These are phyloP conservation scores for Mayamaea pseudoterrestris DNA, from an alignment of 108 stramenopile genomes.

Conservation along the genomic window DNA sequence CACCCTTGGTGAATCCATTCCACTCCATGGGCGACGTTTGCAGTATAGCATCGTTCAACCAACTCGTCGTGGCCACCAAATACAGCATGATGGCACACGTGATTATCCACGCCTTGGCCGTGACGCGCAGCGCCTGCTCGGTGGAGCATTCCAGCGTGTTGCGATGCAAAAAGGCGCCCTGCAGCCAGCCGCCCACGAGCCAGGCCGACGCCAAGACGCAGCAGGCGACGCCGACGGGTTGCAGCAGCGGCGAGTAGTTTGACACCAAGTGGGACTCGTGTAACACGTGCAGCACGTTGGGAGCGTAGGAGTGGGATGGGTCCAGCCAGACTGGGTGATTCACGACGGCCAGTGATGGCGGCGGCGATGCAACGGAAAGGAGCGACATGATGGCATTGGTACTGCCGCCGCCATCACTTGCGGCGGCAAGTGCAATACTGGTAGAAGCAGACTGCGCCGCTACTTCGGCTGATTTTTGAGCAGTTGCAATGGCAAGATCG, in stretches of 20 bases:
- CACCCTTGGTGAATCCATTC: slow-evolving; percentile 43
- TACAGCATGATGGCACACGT: slow-evolving; percentile 26
- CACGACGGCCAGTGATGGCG: slow-evolving; percentile 1
- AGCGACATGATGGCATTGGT: background rate
- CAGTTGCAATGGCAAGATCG: slow-evolving; percentile 10
- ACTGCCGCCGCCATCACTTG: too few relatives aligned
- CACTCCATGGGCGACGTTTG: slow-evolving; percentile 2
- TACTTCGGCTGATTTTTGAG: slow-evolving; percentile 1
- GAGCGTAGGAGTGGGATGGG: slow-evolving; percentile 4
- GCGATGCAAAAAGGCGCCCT: slow-evolving; percentile 42
- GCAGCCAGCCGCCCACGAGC: slow-evolving; percentile 46
- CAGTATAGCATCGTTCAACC: too few relatives aligned
- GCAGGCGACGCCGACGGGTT: slow-evolving; percentile 34
- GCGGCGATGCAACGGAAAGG: slow-evolving; percentile 3
- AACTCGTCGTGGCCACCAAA: slow-evolving; percentile 10
- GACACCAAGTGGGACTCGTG: slow-evolving; percentile 12
- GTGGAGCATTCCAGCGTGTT: slow-evolving; percentile 51
- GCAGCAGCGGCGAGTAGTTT: slow-evolving; percentile 50
- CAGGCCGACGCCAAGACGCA: slow-evolving; percentile 52
- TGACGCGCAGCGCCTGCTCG: slow-evolving; percentile 31
- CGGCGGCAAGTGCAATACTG: too few relatives aligned
- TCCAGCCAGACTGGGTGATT: slow-evolving; percentile 57
- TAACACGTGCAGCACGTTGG: slow-evolving; percentile 18
- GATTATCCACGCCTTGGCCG: slow-evolving; percentile 51
- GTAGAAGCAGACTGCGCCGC: too few relatives aligned